Conservation (phyloP, 352 stramenopile species). For the Pythium myriotylum region DNA sequence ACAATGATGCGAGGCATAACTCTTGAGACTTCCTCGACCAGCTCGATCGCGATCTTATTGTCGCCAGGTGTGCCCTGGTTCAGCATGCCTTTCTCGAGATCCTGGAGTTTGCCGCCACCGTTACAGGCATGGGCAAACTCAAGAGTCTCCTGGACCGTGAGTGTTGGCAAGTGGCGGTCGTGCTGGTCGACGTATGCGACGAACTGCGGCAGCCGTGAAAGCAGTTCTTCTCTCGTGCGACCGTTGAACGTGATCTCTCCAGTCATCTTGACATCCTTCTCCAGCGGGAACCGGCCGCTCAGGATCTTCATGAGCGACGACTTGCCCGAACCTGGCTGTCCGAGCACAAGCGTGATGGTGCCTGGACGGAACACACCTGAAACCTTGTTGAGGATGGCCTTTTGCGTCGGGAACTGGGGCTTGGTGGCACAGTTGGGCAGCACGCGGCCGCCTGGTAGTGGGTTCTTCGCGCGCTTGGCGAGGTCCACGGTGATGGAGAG, state of each 20-base stretch:
- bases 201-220: conserved; percentile 33
- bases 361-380: conserved; percentile 32
- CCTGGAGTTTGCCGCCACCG: conserved; percentile 23
- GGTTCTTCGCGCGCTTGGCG: conserved; percentile 21
- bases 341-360: conserved; percentile 31
- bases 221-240: conserved; percentile 14
- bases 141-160: conserved; percentile 92
- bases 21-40: conserved; percentile 1
- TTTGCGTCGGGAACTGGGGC: conserved; percentile 16
- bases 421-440: conserved; percentile 19
- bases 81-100: conserved; percentile 38
- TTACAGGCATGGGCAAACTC: conserved; percentile 86
- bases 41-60: conserved; percentile 27
- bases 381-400: conserved; percentile 35
- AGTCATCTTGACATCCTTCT: conserved; percentile 23
- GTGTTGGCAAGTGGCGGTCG: conserved; percentile 76
- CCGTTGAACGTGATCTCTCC: conserved; percentile 37
- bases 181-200: conserved; percentile 40
- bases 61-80: conserved; percentile 32
- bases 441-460: conserved; percentile 12
- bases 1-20: conserved; percentile 15
- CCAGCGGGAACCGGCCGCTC: conserved; percentile 27
- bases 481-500: conserved; percentile 41
- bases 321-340: conserved; percentile 27
- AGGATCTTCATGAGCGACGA: conserved; percentile 36